Evolutionary conservation across 164 flowering plant species (phyloP).

Genomic region (Tinospora cordifolia): DNA sequence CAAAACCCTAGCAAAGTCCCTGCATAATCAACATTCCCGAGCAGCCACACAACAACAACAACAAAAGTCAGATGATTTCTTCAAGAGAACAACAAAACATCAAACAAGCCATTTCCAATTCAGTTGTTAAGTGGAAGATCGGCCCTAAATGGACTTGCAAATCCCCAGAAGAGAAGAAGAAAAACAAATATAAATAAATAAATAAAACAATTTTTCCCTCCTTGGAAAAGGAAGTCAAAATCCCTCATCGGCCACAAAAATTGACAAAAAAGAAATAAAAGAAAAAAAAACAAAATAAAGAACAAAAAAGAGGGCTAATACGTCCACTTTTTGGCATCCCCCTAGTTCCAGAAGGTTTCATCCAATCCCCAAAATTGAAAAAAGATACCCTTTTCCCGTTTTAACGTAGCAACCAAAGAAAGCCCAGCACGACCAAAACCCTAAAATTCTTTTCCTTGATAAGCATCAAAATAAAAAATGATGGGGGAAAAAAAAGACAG

Average conservation of each 20-base stretch:
- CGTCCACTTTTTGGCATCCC: constrained; percentile 13
- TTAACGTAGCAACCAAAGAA: background rate
- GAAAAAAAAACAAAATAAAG: background rate
- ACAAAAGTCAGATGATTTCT: background rate
- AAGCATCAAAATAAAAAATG: background rate
- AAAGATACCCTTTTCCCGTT: constrained; percentile 4
- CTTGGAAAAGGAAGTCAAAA: constrained; percentile 7
- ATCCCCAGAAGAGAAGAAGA: background rate
- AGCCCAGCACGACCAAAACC: constrained; percentile 11
- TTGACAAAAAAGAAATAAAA: background rate
- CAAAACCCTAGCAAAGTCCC: background rate
- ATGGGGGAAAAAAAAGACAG: background rate
- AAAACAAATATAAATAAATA: background rate
- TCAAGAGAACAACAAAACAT: background rate
- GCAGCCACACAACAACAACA: background rate
- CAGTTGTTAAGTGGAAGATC: background rate
- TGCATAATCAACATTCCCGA: background rate
- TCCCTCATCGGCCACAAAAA: constrained; percentile 2
- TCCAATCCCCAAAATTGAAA: constrained; percentile 7
- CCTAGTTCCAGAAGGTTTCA: constrained; percentile 13
- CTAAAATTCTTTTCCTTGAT: background rate
- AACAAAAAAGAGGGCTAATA: constrained; percentile 7
- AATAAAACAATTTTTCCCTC: constrained; percentile 5
- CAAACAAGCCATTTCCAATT: background rate
- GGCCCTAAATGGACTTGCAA: background rate